Evolutionary conservation across 192 early-diverging fungal species (phyloP), one percentile per base, ranked within the genome.

Genomic region (Backusella parvicylindrica): DNA sequence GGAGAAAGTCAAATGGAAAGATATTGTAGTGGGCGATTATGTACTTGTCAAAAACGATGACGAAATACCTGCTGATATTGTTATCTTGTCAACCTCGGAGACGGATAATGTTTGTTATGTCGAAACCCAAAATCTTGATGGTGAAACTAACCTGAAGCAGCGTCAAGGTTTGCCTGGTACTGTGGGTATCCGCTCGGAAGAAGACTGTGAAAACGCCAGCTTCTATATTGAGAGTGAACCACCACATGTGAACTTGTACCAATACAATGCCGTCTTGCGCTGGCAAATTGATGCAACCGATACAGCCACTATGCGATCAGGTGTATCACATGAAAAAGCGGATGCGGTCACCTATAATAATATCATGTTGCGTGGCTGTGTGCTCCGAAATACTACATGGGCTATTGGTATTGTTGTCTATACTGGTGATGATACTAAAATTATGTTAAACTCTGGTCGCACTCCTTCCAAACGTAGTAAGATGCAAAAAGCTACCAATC

Each of bases 101-200:
- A 83, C 88, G 3, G 95, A 96, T 73, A 90, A 91, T 53, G 78
- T 93, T 0, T 97, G 95, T 71, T 98, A 94, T 81, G 88, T 97
- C n/a, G 98, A 99, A 82, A 99, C 98, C 0, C 97, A 99, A 75
- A 97, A 98, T 77, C 87, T 99, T 41, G 98, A 99, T 73, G 98
- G 98, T 71, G 98, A 99, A 79, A 99, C 98, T 8, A 99, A 98
- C 76, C 85, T 99, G 36, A 99, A 99, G 83, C 89, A 94, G 32
- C 91, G 95, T 56, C 85, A 90, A 50, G 88, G 91, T 3, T 64
- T 92, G 66, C 75, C 84, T 0, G 86, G 89, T 18, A 96, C 93
- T 13, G 78, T 80, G 21, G 86, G 84, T 50, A 60, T 95, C 26
- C 65, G 75, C 26, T 83, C 85, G 21, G 84, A 88, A 21, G 82